Percentiles rank a stretch among this genome's conserved stretches.
Evolutionary conservation across 2,329 filamentous ascomycete genomes (phyloP).

Genomic region (Shiraia bambusicola): DNA sequence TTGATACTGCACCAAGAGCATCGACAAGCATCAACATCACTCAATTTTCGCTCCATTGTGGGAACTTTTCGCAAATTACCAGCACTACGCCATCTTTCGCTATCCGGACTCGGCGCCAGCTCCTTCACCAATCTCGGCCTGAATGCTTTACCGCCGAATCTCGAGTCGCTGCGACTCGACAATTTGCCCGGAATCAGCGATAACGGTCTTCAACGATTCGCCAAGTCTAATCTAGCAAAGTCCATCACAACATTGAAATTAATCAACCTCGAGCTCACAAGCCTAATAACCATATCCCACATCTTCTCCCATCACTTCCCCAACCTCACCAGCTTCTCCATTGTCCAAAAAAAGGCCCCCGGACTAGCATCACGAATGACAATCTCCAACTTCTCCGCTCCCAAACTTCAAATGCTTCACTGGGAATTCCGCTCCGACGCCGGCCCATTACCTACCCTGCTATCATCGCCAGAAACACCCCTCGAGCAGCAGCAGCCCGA

Average conservation of each 20-base stretch:
- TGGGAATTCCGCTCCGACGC: slow-evolving; percentile 57
- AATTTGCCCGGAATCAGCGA: slow-evolving; percentile 58
- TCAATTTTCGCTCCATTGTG: slow-evolving; percentile 59
- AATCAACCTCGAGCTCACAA: slow-evolving; percentile 56
- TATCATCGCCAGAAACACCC: slow-evolving; percentile 3
- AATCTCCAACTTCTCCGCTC: slow-evolving; percentile 52
- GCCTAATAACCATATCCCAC: slow-evolving; percentile 54
- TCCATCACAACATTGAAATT: slow-evolving; percentile 53
- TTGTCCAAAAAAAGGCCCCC: slow-evolving; percentile 56
- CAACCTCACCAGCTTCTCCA: slow-evolving; percentile 52
- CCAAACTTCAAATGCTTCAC: slow-evolving; percentile 55
- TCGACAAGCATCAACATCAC: slow-evolving; percentile 34
- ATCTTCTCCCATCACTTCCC: slow-evolving; percentile 50
- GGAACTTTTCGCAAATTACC: slow-evolving; percentile 57
- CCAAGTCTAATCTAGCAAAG: slow-evolving; percentile 48
- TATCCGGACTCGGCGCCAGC: slow-evolving; percentile 55
- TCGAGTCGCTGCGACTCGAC: slow-evolving; percentile 58
- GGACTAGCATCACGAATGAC: slow-evolving; percentile 46
- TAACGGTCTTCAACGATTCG: slow-evolving; percentile 55
- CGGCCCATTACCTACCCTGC: slow-evolving; percentile 15
- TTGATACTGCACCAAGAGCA: slow-evolving; percentile 50
- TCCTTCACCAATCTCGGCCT: slow-evolving; percentile 59
- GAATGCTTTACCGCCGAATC: slow-evolving; percentile 51
- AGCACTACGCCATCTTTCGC: slow-evolving; percentile 54
- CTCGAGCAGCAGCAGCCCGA: background rate